Base-by-base conservation (phyloP, 1,284 basidiomycete genomes). In the Apiotrichum porosum region DNA sequence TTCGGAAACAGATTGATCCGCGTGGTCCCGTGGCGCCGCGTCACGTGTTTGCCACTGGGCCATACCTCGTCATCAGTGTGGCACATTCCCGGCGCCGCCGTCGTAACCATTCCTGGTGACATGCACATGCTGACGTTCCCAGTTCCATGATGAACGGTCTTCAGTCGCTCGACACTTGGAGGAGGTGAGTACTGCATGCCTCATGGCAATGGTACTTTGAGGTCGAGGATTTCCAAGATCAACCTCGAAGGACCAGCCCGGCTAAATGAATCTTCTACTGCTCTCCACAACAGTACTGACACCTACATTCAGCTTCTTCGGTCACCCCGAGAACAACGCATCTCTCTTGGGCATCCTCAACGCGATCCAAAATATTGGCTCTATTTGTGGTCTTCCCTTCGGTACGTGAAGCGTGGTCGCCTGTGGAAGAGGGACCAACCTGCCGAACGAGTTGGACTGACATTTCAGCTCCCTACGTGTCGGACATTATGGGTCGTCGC, bases 401-500 rank as follows among this genome's bases (percentile, higher is more conserved):
- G 56, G n/a, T n/a, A n/a, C n/a, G n/a, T n/a, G n/a, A n/a, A n/a
- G n/a, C n/a, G n/a, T n/a, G n/a, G n/a, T n/a, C n/a, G n/a, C n/a
- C n/a, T n/a, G n/a, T n/a, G n/a, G n/a, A n/a, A n/a, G n/a, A n/a
- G n/a, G n/a, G n/a, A n/a, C n/a, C n/a, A n/a, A n/a, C n/a, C n/a
- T n/a, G n/a, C n/a, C n/a, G n/a, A n/a, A n/a, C n/a, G n/a, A n/a
- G n/a, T n/a, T n/a, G n/a, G n/a, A n/a, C n/a, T n/a, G n/a, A n/a
- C n/a, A n/a, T n/a, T n/a, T n/a, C n/a, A n/a, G n/a, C 55, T 45
- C 47, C 72, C 38, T 70, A 62, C 49, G 37, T 55, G 21, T 48
- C 46, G 6, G 61, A 62, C 47, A 3, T 12, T 6, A 36, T 49
- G 14, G 61, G 62, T 37, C 54, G 74, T 64, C 66, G 75, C 65